Evolutionary conservation across 2,329 filamentous ascomycete genomes (phyloP).

Genomic region (Onygenales sp.): DNA sequence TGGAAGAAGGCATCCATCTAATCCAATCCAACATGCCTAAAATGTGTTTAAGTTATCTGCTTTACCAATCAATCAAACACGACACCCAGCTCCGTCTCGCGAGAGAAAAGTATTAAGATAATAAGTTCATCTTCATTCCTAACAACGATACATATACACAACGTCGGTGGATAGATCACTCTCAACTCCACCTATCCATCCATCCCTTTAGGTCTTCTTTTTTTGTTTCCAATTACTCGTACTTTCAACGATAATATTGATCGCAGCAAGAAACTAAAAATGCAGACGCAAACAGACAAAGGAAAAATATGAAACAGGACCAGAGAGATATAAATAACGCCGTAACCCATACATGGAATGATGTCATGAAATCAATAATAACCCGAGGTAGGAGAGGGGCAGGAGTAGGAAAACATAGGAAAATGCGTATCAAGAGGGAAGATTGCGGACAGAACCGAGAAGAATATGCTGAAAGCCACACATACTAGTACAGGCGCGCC

Average conservation of each 20-base stretch:
- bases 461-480: background rate
- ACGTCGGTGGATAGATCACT: background rate
- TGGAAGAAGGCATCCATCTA: too few species aligned
- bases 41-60: too few species aligned
- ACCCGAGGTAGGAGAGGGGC: background rate
- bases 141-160: background rate
- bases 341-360: background rate
- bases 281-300: background rate
- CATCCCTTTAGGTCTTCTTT: too few species aligned
- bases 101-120: background rate
- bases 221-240: too few species aligned
- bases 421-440: background rate
- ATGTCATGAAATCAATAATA: conserved; percentile 1
- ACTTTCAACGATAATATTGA: background rate
- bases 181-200: background rate
- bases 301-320: background rate
- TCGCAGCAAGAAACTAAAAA: background rate
- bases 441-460: background rate
- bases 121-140: background rate
- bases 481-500: background rate
- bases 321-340: background rate
- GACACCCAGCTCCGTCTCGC: too few species aligned
- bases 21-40: too few species aligned
- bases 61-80: too few species aligned
- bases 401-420: background rate